Evolutionary conservation across 805 yeast genomes (phyloP), one percentile per base, ranked within the genome.

Genomic region (Lipomyces kockii): DNA sequence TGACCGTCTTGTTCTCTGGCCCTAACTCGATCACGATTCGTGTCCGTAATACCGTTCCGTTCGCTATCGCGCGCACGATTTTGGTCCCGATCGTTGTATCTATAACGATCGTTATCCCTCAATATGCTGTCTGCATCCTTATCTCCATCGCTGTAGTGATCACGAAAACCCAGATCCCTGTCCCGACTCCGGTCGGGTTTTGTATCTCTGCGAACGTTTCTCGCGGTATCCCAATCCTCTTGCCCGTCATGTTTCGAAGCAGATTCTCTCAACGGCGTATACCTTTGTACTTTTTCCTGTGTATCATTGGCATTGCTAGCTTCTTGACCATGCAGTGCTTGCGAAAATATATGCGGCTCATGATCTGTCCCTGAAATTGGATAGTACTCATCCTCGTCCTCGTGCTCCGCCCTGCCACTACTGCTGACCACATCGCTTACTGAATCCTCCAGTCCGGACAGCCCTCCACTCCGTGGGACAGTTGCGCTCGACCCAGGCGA

Each of bases 401-500:
- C 22, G 9, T 17, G 22, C 49, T 8, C 9, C 20, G 20, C 22
- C 49, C 8, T 43, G 20, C 22, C 49, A 17, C 11, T 17, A n/a
- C 22, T n/a, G 14, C 49, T 43, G 20, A n/a, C 49, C 49, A 2
- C 49, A 43, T 43, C 49, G 49, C 20, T n/a, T n/a, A 43, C 49
- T 5, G 49, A 43, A 43, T 43, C 49, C 22, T n/a, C 49, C 49
- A 17, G 49, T 7, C 22, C 49, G 3, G 49, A 43, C 49, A n/a
- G 22, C 8, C 20, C 49, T 8, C 11, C 34, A 29, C 53, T 37
- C 35, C 34, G 61, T 11, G 25, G 55, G 17, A 25, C 34, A 25
- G 29, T 52, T n/a, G 51, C 7, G n/a, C 49, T 32, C 8, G 58
- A 14, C 14, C 54, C 29, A 9, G 64, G 22, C 17, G 64, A 54